Conservation (phyloP, 805 yeast genomes). For the Metschnikowia similis region DNA sequence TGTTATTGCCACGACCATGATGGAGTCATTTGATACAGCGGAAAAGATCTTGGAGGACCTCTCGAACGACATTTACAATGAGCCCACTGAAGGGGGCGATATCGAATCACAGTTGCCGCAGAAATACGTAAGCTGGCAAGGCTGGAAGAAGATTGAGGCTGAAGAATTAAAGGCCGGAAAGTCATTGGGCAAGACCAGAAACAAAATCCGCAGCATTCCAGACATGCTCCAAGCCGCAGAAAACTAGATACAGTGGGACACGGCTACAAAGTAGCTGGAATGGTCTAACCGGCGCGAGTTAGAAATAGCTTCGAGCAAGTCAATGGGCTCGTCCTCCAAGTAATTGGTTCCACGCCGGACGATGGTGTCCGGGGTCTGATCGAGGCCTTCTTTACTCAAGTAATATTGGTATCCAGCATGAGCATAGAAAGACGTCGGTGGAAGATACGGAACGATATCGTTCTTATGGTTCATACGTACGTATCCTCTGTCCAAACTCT, state of each 20-base stretch:
- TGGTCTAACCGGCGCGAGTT: constrained; percentile 15
- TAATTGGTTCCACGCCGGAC: constrained; percentile 12
- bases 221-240: constrained; percentile 45
- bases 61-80: constrained; percentile 23
- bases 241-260: constrained; percentile 10
- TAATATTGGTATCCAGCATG: constrained; percentile 53
- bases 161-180: constrained; percentile 51
- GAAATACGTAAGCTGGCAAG: constrained; percentile 51
- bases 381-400: constrained; percentile 13
- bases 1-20: constrained; percentile 86
- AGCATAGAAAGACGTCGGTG: constrained; percentile 42
- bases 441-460: constrained; percentile 58
- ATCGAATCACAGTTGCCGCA: constrained; percentile 9
- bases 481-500: constrained; percentile 19
- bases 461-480: constrained; percentile 54
- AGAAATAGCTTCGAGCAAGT: constrained; percentile 10
- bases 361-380: constrained; percentile 15
- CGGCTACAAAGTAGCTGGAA: constrained; percentile 13
- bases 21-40: constrained; percentile 75
- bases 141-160: constrained; percentile 58
- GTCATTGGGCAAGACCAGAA: constrained; percentile 48
- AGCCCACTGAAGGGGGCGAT: constrained; percentile 15
- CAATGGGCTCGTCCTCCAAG: constrained; percentile 12
- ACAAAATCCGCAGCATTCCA: constrained; percentile 46
- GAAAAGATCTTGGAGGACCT: constrained; percentile 59